Percentiles rank a stretch among this genome's conserved stretches.
Evolutionary conservation across 192 early-diverging fungal genomes (phyloP).

Genomic region (Entomortierella beljakovae): DNA sequence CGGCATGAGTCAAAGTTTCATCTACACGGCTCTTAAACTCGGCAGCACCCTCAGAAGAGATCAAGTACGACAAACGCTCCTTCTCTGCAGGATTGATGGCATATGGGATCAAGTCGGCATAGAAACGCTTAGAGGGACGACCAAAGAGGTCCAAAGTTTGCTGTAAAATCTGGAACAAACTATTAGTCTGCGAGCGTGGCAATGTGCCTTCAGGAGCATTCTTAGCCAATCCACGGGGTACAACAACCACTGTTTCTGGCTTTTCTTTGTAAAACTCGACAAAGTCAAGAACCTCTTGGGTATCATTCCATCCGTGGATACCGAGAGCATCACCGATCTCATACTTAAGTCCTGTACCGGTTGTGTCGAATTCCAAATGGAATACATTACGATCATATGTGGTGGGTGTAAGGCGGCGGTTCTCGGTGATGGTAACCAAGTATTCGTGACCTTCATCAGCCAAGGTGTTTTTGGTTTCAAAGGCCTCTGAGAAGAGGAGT

Average conservation of each 20-base stretch:
- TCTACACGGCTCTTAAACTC: conserved; percentile 86
- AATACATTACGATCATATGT: conserved; percentile 96
- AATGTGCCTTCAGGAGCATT: conserved; percentile 63
- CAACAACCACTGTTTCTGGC: conserved; percentile 69
- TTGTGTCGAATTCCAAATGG: conserved; percentile 95
- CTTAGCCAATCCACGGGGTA: conserved; percentile 57
- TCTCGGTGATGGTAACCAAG: conserved; percentile 75
- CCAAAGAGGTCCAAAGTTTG: conserved; percentile 94
- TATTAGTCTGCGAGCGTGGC: conserved; percentile 71
- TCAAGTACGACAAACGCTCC: conserved; percentile 71
- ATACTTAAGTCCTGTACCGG: conserved; percentile 83
- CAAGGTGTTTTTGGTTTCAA: conserved; percentile 51
- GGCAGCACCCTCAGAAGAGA: conserved; percentile 77
- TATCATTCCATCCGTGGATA: conserved; percentile 92
- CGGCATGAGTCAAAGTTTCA: conserved; percentile 87
- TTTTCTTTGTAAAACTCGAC: conserved; percentile 79
- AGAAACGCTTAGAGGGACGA: conserved; percentile 95
- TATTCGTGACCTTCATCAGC: conserved; percentile 78
- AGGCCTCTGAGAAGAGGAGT: conserved; percentile 81
- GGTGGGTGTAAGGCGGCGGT: conserved; percentile 86
- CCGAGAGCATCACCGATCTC: conserved; percentile 95
- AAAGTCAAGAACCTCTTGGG: conserved; percentile 76
- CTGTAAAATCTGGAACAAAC: conserved; percentile 81
- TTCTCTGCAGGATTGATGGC: conserved; percentile 77
- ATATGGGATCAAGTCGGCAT: conserved; percentile 79